phyloP scores from a whole-genome alignment of 257 asterid genomes.

The Przewalskia tangutica region DNA sequence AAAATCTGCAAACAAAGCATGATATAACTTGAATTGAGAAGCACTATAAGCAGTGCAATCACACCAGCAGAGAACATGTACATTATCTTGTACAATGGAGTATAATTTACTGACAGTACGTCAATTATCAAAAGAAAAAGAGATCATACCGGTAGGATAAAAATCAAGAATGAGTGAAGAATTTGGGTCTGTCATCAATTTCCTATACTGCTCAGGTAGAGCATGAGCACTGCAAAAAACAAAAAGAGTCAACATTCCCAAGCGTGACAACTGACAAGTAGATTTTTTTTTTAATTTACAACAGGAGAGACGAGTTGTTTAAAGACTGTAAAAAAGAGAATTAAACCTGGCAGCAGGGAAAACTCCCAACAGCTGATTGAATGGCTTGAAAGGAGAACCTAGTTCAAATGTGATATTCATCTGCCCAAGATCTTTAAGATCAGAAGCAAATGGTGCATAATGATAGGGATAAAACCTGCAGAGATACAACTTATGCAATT shows the following conservation, averaged over 20 bases:
- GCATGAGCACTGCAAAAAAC: conserved; percentile 35
- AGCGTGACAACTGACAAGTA: neutral
- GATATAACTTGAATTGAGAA: neutral
- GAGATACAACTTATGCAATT: neutral
- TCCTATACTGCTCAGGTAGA: conserved; percentile 31
- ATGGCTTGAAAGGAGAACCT: conserved; percentile 49
- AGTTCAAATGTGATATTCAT: conserved; percentile 25
- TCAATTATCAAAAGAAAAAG: neutral
- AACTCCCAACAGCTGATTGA: conserved; percentile 59
- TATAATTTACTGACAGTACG: neutral
- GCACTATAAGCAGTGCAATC: neutral
- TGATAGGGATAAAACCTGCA: conserved; percentile 48
- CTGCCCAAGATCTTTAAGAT: conserved; percentile 42
- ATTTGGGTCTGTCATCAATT: conserved; percentile 32
- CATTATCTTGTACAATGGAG: neutral
- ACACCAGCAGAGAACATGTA: neutral
- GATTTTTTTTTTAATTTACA: neutral
- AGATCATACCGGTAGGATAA: conserved; percentile 35
- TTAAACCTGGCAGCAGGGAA: conserved; percentile 55
- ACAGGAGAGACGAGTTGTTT: neutral
- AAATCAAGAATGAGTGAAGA: conserved; percentile 40
- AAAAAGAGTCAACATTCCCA: neutral
- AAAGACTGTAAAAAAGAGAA: neutral
- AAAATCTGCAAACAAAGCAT: conserved; percentile 22
- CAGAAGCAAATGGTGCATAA: conserved; percentile 57